Evolutionary conservation across 306 rosid species (phyloP).

Genomic region (Arachis stenosperma): DNA sequence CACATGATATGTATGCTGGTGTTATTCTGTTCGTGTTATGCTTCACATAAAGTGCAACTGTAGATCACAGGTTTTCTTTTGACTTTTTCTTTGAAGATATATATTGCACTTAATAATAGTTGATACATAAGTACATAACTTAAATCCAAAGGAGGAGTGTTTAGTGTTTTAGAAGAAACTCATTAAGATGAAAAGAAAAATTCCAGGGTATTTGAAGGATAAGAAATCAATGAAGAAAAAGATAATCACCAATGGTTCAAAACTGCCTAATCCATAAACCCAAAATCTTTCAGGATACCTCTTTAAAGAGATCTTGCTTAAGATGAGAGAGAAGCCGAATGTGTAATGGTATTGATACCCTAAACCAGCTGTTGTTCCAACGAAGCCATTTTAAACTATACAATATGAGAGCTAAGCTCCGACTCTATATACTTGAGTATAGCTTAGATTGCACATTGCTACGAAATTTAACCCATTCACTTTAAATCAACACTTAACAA

Average conservation of each 20-base stretch:
- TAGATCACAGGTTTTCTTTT: constrained; percentile 22
- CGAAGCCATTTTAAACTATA: constrained; percentile 10
- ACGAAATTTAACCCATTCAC: constrained; percentile 5
- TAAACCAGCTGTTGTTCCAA: constrained; percentile 13
- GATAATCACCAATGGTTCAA: constrained; percentile 5
- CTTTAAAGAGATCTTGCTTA: constrained; percentile 1
- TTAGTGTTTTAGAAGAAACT: neutral
- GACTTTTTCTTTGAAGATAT: constrained; percentile 23
- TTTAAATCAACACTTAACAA: neutral
- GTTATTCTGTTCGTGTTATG: constrained; percentile 29
- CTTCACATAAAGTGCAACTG: constrained; percentile 12
- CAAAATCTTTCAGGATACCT: neutral
- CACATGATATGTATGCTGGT: constrained; percentile 22
- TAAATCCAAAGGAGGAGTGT: constrained; percentile 10
- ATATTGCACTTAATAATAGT: constrained; percentile 30
- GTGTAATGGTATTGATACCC: neutral
- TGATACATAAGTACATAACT: neutral
- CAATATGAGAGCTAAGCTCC: constrained; percentile 3
- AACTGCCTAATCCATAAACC: constrained; percentile 18
- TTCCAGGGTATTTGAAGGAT: constrained; percentile 13
- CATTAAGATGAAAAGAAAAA: constrained; percentile 21
- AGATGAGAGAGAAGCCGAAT: constrained; percentile 4
- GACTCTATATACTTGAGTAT: constrained; percentile 1
- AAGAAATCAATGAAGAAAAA: neutral
- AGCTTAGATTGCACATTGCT: constrained; percentile 19